Percentiles rank a stretch among this genome's conserved stretches.
phyloP scores from a whole-genome alignment of 805 yeast genomes.

The Yarrowia bubula region DNA sequence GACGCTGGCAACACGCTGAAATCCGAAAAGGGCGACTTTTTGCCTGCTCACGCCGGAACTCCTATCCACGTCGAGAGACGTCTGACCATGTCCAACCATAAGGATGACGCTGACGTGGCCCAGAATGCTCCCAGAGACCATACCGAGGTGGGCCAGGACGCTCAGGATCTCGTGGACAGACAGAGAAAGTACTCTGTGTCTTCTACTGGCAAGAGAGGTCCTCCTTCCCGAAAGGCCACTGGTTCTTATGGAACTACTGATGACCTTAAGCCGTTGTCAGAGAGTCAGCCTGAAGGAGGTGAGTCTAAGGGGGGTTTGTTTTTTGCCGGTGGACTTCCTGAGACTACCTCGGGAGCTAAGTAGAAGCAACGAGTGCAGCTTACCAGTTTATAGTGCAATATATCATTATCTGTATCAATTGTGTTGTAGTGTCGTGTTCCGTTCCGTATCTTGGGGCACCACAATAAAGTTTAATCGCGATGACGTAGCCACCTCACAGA shows the following conservation, averaged over 20 bases:
- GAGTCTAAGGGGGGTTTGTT: slow-evolving; percentile 35
- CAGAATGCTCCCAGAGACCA: slow-evolving; percentile 39
- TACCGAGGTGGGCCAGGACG: slow-evolving; percentile 33
- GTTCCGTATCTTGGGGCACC: too few relatives aligned
- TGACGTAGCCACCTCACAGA: neutral
- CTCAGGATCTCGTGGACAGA: slow-evolving; percentile 30
- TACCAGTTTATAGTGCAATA: too few relatives aligned
- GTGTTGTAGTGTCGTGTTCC: too few relatives aligned
- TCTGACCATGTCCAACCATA: slow-evolving; percentile 38
- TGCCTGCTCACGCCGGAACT: slow-evolving; percentile 36
- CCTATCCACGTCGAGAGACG: slow-evolving; percentile 40
- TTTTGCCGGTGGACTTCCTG: slow-evolving; percentile 40
- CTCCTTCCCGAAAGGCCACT: slow-evolving; percentile 38
- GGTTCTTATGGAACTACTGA: slow-evolving; percentile 39
- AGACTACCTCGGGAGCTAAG: slow-evolving; percentile 37
- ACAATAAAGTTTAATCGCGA: neutral
- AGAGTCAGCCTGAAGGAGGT: slow-evolving; percentile 26
- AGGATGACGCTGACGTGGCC: slow-evolving; percentile 36
- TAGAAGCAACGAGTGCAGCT: neutral
- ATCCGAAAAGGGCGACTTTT: slow-evolving; percentile 35
- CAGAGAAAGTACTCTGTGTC: slow-evolving; percentile 37
- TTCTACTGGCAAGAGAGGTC: slow-evolving; percentile 28
- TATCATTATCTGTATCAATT: too few relatives aligned
- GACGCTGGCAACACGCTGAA: slow-evolving; percentile 35
- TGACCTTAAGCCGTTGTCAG: slow-evolving; percentile 38